Evolutionary conservation across 805 yeast genomes (phyloP).

Genomic region (Candida caryicola): DNA sequence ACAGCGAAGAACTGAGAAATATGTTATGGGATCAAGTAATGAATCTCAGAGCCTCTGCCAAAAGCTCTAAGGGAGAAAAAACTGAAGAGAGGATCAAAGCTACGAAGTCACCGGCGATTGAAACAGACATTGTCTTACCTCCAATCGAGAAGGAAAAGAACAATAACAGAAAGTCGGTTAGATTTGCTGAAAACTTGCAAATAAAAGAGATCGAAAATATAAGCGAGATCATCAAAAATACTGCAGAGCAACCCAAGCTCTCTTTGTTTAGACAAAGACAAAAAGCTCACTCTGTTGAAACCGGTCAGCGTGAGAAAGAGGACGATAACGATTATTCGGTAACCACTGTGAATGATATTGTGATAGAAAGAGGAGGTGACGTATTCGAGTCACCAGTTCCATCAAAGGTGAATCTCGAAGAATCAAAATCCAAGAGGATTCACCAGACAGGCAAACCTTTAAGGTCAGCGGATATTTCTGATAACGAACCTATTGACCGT

Average conservation of each 20-base stretch:
- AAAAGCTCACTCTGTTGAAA: neutral
- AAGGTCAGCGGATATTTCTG: neutral
- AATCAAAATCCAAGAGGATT: conserved; percentile 1
- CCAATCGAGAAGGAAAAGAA: conserved; percentile 1
- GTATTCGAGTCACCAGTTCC: neutral
- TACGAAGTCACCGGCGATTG: neutral
- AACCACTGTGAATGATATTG: conserved; percentile 11
- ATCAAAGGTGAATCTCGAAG: neutral
- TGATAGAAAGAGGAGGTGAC: conserved; percentile 9
- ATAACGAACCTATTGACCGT: conserved; percentile 11
- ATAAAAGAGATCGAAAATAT: conserved; percentile 61
- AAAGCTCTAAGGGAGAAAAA: no score
- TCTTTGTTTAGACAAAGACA: conserved; percentile 12
- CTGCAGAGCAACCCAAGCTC: conserved; percentile 11
- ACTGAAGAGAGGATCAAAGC: no score
- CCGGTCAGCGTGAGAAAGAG: neutral
- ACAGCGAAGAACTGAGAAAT: conserved; percentile 13
- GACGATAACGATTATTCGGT: neutral
- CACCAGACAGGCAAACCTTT: conserved; percentile 1
- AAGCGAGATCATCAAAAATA: conserved; percentile 43
- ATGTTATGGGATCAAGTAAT: conserved; percentile 43
- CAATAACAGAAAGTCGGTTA: conserved; percentile 41
- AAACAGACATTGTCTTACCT: conserved; percentile 1
- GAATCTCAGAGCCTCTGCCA: conserved; percentile 23
- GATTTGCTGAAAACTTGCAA: conserved; percentile 51